Conservation (phyloP, 345 rosid genomes). For the Salix exigua region DNA sequence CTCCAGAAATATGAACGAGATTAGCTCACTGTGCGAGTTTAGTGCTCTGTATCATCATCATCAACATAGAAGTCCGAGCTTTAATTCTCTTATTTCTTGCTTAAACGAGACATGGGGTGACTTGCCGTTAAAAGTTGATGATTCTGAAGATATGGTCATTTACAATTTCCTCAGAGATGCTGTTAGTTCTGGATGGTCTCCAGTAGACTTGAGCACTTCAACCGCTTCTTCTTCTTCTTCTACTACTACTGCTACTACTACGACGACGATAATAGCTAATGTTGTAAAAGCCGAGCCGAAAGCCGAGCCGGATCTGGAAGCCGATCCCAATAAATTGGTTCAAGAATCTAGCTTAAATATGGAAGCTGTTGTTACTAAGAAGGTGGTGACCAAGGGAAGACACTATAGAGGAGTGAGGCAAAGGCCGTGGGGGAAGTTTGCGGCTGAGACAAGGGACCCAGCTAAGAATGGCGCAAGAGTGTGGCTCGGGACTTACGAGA, state of each 20-base stretch:
- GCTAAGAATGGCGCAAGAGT: conserved; percentile 37
- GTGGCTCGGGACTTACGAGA: conserved; percentile 38
- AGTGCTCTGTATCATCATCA: background rate
- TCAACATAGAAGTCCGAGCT: conserved; percentile 3
- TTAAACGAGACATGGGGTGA: conserved; percentile 31
- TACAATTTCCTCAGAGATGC: conserved; percentile 52
- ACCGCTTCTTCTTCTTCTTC: background rate
- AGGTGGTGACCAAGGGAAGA: conserved; percentile 12
- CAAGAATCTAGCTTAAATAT: background rate
- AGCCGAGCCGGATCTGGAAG: background rate
- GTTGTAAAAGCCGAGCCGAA: conserved; percentile 15
- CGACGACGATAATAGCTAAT: background rate
- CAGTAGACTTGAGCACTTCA: conserved; percentile 11
- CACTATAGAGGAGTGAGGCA: conserved; percentile 42
- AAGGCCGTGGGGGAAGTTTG: conserved; percentile 38
- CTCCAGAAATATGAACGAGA: background rate
- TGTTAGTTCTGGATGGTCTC: conserved; percentile 51
- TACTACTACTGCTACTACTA: fast-evolving
- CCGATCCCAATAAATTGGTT: background rate
- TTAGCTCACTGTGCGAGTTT: background rate
- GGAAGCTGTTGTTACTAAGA: background rate
- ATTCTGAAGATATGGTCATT: conserved; percentile 55
- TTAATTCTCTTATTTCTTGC: conserved; percentile 9
- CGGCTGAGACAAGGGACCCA: conserved; percentile 35
- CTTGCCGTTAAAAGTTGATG: conserved; percentile 48